phyloP scores from a whole-genome alignment of 2,329 filamentous ascomycete genomes.

The Mycosphaerella sp. region DNA sequence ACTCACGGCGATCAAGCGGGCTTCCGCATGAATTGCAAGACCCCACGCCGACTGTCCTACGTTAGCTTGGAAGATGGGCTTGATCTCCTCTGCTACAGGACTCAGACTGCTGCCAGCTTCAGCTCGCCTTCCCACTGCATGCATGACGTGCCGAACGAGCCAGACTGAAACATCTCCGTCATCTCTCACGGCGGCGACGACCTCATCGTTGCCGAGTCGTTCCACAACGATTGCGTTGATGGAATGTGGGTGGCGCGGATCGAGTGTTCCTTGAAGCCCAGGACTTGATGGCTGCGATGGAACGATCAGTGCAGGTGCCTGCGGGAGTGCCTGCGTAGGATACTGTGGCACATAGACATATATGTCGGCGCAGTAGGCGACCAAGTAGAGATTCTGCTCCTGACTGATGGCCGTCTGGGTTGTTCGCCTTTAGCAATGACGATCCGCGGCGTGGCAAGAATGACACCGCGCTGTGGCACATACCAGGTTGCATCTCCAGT shows the following conservation, averaged over 20 bases:
- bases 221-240: conserved; percentile 43
- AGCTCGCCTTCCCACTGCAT: conserved; percentile 34
- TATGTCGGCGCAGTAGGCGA: conserved; percentile 39
- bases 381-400: conserved; percentile 44
- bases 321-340: conserved; percentile 37
- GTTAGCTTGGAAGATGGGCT: conserved; percentile 65
- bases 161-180: conserved; percentile 50
- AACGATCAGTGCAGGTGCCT: conserved; percentile 36
- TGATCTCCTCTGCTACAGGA: conserved; percentile 40
- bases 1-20: conserved; percentile 79
- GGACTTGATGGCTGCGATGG: conserved; percentile 35
- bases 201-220: conserved; percentile 42
- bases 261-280: conserved; percentile 32
- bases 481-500: conserved; percentile 41
- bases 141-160: conserved; percentile 32
- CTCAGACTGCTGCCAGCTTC: conserved; percentile 24
- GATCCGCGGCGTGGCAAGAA: background rate
- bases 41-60: conserved; percentile 83
- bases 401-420: conserved; percentile 43
- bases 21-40: conserved; percentile 69
- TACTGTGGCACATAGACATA: conserved; percentile 42
- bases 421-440: background rate
- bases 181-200: conserved; percentile 50
- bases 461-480: conserved; percentile 11
- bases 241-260: conserved; percentile 37